Percentiles rank a stretch among this genome's conserved stretches.
phyloP scores from a whole-genome alignment of 768 basidiomycete species.

The Amanita rimosa region DNA sequence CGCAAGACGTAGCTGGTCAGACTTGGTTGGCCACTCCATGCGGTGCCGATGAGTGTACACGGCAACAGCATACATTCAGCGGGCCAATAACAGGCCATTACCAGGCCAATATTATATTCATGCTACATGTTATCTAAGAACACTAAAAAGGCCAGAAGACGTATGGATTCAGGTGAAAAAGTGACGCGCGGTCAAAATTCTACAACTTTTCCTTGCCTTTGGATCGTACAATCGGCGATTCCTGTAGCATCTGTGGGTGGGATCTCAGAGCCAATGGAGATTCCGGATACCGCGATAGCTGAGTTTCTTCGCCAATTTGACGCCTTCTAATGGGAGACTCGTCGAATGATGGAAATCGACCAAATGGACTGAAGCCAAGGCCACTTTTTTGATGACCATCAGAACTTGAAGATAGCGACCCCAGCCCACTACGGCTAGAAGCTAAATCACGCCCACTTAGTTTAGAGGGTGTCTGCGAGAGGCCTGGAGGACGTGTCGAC shows the following conservation, averaged over 20 bases:
- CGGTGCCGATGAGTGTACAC: too few species aligned
- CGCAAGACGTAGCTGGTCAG: slow-evolving; percentile 28
- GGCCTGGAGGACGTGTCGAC: slow-evolving; percentile 27
- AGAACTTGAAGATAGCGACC: slow-evolving; percentile 17
- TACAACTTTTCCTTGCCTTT: slow-evolving; percentile 9
- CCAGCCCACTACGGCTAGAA: slow-evolving; percentile 16
- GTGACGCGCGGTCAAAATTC: background rate
- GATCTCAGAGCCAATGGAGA: slow-evolving; percentile 20
- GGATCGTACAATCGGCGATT: slow-evolving; percentile 23
- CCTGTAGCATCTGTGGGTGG: slow-evolving; percentile 16
- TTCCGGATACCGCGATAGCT: slow-evolving; percentile 21
- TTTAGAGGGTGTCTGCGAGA: slow-evolving; percentile 45
- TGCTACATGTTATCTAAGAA: background rate
- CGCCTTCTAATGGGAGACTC: slow-evolving; percentile 45
- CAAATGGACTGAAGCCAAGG: slow-evolving; percentile 14
- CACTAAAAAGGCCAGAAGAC: background rate
- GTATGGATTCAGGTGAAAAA: background rate
- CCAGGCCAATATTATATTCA: background rate
- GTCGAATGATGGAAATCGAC: slow-evolving; percentile 23
- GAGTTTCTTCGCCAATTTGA: slow-evolving; percentile 19
- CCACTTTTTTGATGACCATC: slow-evolving; percentile 16
- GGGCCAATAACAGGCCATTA: background rate
- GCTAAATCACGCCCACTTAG: slow-evolving; percentile 17
- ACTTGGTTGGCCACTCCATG: background rate
- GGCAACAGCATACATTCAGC: too few species aligned